phyloP scores from a whole-genome alignment of 2,329 filamentous ascomycete species.

The Stylonectria norvegica region DNA sequence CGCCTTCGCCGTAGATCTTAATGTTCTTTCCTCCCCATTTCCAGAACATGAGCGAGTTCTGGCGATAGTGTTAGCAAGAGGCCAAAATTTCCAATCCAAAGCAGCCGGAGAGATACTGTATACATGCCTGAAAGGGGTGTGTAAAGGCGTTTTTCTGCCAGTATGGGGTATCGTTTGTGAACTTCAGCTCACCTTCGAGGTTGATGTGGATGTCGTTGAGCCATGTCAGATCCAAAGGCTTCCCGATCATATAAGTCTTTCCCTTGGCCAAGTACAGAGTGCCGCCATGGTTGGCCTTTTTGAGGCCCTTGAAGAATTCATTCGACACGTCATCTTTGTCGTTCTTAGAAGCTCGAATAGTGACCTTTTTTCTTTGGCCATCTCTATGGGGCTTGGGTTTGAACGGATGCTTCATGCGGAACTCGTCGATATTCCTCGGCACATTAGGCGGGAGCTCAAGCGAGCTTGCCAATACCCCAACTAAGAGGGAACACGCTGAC shows the following conservation, averaged over 20 bases:
- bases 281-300: slow-evolving; percentile 22
- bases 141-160: slow-evolving; percentile 23
- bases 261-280: slow-evolving; percentile 22
- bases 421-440: slow-evolving; percentile 23
- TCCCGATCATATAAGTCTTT: slow-evolving; percentile 23
- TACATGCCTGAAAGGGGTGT: slow-evolving; percentile 22
- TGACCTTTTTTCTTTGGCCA: slow-evolving; percentile 13
- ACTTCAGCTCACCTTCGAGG: slow-evolving; percentile 26
- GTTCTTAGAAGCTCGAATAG: slow-evolving; percentile 19
- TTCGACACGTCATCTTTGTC: slow-evolving; percentile 20
- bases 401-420: slow-evolving; percentile 22
- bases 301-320: slow-evolving; percentile 20
- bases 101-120: background rate
- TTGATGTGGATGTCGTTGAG: slow-evolving; percentile 23
- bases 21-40: slow-evolving; percentile 22
- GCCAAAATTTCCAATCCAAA: background rate
- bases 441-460: slow-evolving; percentile 24
- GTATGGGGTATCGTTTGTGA: slow-evolving; percentile 21
- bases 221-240: slow-evolving; percentile 22
- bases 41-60: slow-evolving; percentile 27
- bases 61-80: too few species aligned
- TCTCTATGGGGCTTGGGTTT: slow-evolving; percentile 8
- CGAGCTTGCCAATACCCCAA: slow-evolving; percentile 15
- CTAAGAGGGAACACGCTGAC: slow-evolving; percentile 16
- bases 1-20: slow-evolving; percentile 23